Percentiles rank a stretch among this genome's conserved stretches.
Evolutionary conservation across 2,329 filamentous ascomycete genomes (phyloP).

Genomic region (Cytospora piceicola): DNA sequence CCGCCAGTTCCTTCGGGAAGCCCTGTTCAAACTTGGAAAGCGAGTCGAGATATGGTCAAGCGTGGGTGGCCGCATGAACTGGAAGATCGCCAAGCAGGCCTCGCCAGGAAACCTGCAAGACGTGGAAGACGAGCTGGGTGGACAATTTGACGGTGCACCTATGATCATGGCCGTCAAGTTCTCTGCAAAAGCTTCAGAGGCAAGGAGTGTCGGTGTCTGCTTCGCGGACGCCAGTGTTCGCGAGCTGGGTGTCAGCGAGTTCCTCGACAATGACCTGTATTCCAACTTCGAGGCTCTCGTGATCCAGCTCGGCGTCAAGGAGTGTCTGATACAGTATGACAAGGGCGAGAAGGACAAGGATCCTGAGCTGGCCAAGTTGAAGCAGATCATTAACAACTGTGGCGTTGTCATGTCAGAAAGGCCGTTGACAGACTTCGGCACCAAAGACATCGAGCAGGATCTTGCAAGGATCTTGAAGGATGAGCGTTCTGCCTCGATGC

Average conservation of each 20-base stretch:
- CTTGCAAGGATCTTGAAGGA: constrained; percentile 85
- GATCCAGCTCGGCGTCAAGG: constrained; percentile 94
- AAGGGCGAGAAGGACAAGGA: constrained; percentile 82
- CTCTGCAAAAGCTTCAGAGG: constrained; percentile 82
- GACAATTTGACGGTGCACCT: constrained; percentile 83
- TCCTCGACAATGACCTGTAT: constrained; percentile 97
- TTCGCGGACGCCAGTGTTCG: constrained; percentile 97
- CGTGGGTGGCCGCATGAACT: constrained; percentile 77
- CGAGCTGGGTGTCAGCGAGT: constrained; percentile 95
- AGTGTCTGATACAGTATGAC: constrained; percentile 86
- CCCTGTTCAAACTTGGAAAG: constrained; percentile 88
- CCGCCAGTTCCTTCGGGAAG: constrained; percentile 92
- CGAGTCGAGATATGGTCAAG: constrained; percentile 89
- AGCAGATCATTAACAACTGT: constrained; percentile 88
- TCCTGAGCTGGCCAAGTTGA: constrained; percentile 83
- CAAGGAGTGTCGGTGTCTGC: constrained; percentile 87
- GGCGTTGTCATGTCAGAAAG: constrained; percentile 88
- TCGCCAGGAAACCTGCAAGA: constrained; percentile 97
- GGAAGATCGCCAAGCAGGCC: constrained; percentile 89
- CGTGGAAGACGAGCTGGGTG: constrained; percentile 91
- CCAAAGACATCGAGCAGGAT: constrained; percentile 94
- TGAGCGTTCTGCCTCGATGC: constrained; percentile 73
- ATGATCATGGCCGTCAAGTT: constrained; percentile 97
- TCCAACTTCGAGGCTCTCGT: constrained; percentile 97
- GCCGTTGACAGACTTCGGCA: constrained; percentile 75